Conservation (phyloP, 2,329 filamentous ascomycete species). For the Orbilia oligospora region DNA sequence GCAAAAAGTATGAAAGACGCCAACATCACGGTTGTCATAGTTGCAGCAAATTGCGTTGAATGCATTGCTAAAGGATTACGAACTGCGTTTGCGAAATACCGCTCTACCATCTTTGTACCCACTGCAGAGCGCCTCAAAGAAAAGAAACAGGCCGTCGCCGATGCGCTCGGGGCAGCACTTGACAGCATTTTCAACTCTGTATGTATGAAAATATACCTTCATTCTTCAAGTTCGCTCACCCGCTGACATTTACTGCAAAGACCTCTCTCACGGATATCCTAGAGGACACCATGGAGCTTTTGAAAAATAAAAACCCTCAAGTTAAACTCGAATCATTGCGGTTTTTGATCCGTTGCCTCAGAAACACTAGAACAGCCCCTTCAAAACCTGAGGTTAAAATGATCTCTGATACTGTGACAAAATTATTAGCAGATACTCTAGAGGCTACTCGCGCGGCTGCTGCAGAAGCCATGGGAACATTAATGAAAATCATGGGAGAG, state of each 20-base stretch:
- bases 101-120: slow-evolving; percentile 83
- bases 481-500: slow-evolving; percentile 99
- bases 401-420: slow-evolving; percentile 90
- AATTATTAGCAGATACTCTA: slow-evolving; percentile 88
- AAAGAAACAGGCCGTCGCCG: slow-evolving; percentile 90
- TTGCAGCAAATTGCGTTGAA: slow-evolving; percentile 93
- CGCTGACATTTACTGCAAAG: slow-evolving; percentile 69
- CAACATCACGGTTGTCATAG: slow-evolving; percentile 92
- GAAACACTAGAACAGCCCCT: slow-evolving; percentile 85
- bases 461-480: slow-evolving; percentile 89
- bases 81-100: slow-evolving; percentile 83
- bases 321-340: slow-evolving; percentile 96
- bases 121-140: slow-evolving; percentile 98
- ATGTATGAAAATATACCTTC: slow-evolving; percentile 34
- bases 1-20: slow-evolving; percentile 99
- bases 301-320: slow-evolving; percentile 96
- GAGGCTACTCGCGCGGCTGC: slow-evolving; percentile 88
- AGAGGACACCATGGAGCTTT: slow-evolving; percentile 87
- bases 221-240: neutral
- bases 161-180: slow-evolving; percentile 87
- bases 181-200: slow-evolving; percentile 77
- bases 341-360: slow-evolving; percentile 89
- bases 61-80: slow-evolving; percentile 87
- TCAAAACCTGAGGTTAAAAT: slow-evolving; percentile 84
- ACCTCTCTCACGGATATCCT: slow-evolving; percentile 86